phyloP scores from a whole-genome alignment of 768 basidiomycete genomes.

The Lentinula aciculospora region DNA sequence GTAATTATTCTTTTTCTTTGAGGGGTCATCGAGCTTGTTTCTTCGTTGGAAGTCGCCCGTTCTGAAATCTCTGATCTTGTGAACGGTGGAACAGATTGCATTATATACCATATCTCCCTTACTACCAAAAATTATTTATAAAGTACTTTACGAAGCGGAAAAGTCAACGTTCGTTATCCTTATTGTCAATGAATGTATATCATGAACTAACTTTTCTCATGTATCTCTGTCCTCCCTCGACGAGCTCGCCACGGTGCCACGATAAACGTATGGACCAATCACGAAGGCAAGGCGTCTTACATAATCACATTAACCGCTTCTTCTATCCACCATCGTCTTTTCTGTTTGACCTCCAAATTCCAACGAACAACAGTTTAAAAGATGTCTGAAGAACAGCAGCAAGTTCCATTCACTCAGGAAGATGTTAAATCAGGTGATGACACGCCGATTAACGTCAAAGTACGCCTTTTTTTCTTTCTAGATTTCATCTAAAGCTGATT shows the following conservation, averaged over 20 bases:
- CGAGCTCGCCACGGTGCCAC: background rate
- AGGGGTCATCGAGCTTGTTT: background rate
- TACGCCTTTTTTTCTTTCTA: constrained; percentile 22
- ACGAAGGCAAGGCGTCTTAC: background rate
- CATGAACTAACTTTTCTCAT: too few species aligned
- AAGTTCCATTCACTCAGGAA: constrained; percentile 25
- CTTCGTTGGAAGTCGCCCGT: background rate
- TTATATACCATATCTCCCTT: too few species aligned
- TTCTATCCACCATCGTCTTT: background rate
- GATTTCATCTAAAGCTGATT: too few species aligned
- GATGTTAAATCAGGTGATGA: constrained; percentile 54
- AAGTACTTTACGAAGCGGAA: background rate
- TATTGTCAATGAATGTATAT: background rate
- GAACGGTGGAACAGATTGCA: too few species aligned
- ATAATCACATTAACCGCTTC: background rate
- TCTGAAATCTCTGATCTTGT: too few species aligned
- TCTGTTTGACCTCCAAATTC: background rate
- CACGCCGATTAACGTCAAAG: constrained; percentile 77
- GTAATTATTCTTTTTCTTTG: background rate
- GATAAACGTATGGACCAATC: background rate
- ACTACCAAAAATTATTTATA: background rate
- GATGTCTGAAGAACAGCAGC: constrained; percentile 55
- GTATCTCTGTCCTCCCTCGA: background rate
- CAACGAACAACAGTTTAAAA: background rate
- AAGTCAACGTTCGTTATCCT: background rate